Conservation (phyloP, 2,329 filamentous ascomycete genomes). For the Exophiala calicioides region DNA sequence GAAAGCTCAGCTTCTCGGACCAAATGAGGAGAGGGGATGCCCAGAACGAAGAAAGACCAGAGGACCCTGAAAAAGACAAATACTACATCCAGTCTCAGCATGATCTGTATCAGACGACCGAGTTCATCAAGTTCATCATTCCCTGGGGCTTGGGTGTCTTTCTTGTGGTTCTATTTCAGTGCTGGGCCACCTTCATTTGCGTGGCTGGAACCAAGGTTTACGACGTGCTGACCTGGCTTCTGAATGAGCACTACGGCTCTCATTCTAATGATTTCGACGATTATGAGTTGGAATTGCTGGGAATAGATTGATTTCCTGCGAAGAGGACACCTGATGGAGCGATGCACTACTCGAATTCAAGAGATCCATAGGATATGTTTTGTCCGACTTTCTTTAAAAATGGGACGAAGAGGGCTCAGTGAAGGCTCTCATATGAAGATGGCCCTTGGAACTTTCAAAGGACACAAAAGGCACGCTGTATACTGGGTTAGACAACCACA, state of each 20-base stretch:
- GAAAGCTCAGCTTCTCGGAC: constrained; percentile 1
- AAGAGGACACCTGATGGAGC: background rate
- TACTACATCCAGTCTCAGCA: constrained; percentile 78
- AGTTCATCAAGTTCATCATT: constrained; percentile 71
- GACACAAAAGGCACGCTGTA: too few relatives aligned
- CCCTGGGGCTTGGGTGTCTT: constrained; percentile 60
- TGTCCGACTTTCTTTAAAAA: too few relatives aligned
- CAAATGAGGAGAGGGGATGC: background rate
- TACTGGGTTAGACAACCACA: too few relatives aligned
- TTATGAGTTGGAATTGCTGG: constrained; percentile 1
- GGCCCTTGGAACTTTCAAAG: too few relatives aligned
- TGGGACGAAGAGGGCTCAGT: too few relatives aligned
- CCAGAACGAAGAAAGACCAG: background rate
- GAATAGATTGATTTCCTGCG: constrained; percentile 2
- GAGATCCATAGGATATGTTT: background rate
- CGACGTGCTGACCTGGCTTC: constrained; percentile 15
- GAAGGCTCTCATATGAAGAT: too few relatives aligned
- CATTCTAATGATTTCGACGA: constrained; percentile 7
- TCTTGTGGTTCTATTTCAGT: constrained; percentile 63
- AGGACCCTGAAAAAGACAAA: background rate
- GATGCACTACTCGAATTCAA: too few relatives aligned
- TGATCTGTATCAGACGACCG: constrained; percentile 76
- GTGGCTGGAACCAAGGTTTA: constrained; percentile 56
- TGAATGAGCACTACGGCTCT: constrained; percentile 3
- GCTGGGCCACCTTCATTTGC: constrained; percentile 65